Conservation (phyloP, 2,329 filamentous ascomycete genomes). For the Conoideocrella luteorostrata region DNA sequence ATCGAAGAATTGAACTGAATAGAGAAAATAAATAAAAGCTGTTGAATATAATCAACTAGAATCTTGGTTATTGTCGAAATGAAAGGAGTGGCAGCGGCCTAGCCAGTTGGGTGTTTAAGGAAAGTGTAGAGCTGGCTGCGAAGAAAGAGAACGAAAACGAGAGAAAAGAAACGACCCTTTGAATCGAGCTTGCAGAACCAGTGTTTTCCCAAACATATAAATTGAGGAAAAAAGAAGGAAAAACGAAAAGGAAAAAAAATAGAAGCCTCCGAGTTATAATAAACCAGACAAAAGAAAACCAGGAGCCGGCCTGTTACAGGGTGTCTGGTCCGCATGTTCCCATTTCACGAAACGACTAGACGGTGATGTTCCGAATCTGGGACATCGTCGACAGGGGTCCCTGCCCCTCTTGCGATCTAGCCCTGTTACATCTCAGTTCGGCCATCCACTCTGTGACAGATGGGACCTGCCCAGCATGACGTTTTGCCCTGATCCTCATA, state of each 20-base stretch:
- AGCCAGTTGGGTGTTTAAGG: slow-evolving; percentile 46
- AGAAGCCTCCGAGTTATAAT: slow-evolving; percentile 13
- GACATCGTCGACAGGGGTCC: slow-evolving; percentile 10
- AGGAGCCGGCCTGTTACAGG: not conserved
- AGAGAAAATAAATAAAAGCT: not conserved
- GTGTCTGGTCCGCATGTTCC: slow-evolving; percentile 4
- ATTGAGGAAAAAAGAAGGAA: slow-evolving; percentile 11
- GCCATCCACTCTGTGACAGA: slow-evolving; percentile 14
- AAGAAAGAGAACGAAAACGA: slow-evolving; percentile 17
- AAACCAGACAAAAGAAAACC: not conserved
- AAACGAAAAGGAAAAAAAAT: not conserved
- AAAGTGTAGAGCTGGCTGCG: slow-evolving; percentile 24
- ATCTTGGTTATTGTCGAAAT: not conserved
- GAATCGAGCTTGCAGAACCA: slow-evolving; percentile 18
- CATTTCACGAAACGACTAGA: slow-evolving; percentile 16
- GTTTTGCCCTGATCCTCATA: slow-evolving; percentile 14
- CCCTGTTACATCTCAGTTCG: slow-evolving; percentile 20
- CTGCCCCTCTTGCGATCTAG: slow-evolving; percentile 19
- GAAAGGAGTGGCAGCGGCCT: slow-evolving; percentile 52
- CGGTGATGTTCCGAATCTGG: slow-evolving; percentile 14
- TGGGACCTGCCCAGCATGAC: slow-evolving; percentile 15
- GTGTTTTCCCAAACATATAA: not conserved
- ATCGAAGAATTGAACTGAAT: too few species aligned
- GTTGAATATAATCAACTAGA: not conserved
- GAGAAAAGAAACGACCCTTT: slow-evolving; percentile 23